phyloP scores from a whole-genome alignment of 768 basidiomycete genomes.

The Leucosporidium creatinivorum region DNA sequence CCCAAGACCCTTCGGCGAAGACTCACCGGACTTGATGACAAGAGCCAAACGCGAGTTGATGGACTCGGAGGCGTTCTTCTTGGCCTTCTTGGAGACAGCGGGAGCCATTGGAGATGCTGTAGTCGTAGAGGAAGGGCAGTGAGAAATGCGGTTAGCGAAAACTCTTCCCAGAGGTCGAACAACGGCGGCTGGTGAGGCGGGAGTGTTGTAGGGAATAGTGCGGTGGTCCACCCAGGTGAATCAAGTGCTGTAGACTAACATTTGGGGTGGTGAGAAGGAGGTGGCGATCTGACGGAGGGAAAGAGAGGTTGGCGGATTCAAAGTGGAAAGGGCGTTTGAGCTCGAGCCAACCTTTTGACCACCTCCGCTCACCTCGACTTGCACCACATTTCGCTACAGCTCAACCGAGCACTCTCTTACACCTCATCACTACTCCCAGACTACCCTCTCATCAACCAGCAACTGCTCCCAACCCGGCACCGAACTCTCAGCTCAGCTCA shows the following conservation, averaged over 20 bases:
- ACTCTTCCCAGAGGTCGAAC: background rate
- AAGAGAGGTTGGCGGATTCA: background rate
- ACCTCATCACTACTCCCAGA: no score
- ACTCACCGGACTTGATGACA: constrained; percentile 1
- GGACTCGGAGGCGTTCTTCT: constrained; percentile 32
- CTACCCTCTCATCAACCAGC: background rate
- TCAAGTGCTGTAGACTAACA: no score
- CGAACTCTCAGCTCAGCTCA: background rate
- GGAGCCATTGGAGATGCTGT: constrained; percentile 18
- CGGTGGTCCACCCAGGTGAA: no score
- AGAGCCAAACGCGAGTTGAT: constrained; percentile 48
- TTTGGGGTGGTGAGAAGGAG: no score
- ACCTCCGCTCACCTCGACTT: background rate
- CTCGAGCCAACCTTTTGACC: background rate
- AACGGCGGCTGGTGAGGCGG: background rate
- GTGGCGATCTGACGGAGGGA: no score
- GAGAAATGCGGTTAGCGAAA: background rate
- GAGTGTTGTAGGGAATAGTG: no score
- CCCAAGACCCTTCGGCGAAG: no score
- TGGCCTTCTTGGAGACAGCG: constrained; percentile 26
- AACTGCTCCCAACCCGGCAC: background rate
- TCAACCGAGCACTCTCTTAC: background rate
- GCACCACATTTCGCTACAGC: background rate
- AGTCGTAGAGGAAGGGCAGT: background rate
- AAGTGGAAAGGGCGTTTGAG: background rate